A percentile compares a stretch with the other conserved stretches of the same genome.
Conservation (phyloP, 1,284 basidiomycete genomes). For the Cystobasidium slooffiae region DNA sequence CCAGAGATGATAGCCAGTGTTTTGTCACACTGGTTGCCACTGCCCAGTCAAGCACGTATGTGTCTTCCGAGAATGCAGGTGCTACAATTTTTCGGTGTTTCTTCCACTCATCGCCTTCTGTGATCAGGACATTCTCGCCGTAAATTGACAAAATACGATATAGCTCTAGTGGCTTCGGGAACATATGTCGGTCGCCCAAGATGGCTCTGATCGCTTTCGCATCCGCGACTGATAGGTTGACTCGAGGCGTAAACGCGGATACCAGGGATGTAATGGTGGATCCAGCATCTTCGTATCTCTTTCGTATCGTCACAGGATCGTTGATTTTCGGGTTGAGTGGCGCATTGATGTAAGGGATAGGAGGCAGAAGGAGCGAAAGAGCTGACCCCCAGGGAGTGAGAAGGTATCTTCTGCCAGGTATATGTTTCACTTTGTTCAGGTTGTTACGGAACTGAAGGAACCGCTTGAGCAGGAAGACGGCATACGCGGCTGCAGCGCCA, state of each 20-base stretch:
- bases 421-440: slow-evolving; percentile 20
- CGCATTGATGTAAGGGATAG: slow-evolving; percentile 32
- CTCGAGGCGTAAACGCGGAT: slow-evolving; percentile 8
- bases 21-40: slow-evolving; percentile 61
- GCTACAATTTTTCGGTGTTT: slow-evolving; percentile 63
- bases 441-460: slow-evolving; percentile 11
- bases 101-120: slow-evolving; percentile 68
- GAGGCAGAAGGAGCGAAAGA: slow-evolving; percentile 24
- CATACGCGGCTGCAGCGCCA: slow-evolving; percentile 15
- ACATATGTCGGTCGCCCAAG: slow-evolving; percentile 15
- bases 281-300: slow-evolving; percentile 13
- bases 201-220: slow-evolving; percentile 7
- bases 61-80: slow-evolving; percentile 57
- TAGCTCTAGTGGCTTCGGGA: slow-evolving; percentile 38
- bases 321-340: slow-evolving; percentile 21
- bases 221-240: slow-evolving; percentile 27
- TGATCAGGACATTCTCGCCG: slow-evolving; percentile 63
- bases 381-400: slow-evolving; percentile 34
- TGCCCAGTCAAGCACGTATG: slow-evolving; percentile 67
- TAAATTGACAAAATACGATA: slow-evolving; percentile 47
- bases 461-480: slow-evolving; percentile 19
- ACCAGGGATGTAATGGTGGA: slow-evolving; percentile 22
- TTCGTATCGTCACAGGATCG: slow-evolving; percentile 6
- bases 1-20: slow-evolving; percentile 61
- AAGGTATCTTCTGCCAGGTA: slow-evolving; percentile 34